Evolutionary conservation across 345 rosid genomes (phyloP).

Genomic region (Rhodomyrtus tomentosa): DNA sequence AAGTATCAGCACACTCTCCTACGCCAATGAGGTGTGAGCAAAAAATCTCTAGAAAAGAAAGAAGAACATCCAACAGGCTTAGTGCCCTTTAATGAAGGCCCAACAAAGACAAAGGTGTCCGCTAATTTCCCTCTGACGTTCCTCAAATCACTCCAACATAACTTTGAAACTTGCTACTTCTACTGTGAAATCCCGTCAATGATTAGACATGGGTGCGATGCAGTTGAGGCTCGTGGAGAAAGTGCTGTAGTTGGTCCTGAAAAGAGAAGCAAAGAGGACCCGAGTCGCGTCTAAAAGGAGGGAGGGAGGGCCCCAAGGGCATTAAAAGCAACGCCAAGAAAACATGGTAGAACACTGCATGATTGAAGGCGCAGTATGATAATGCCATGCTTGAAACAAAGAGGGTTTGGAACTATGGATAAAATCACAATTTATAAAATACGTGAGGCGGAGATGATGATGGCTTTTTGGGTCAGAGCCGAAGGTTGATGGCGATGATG

Average conservation of each 20-base stretch:
- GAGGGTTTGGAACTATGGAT: neutral
- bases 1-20: neutral
- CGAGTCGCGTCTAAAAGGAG: neutral
- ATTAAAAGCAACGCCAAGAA: neutral
- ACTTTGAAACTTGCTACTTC: neutral
- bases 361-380: neutral
- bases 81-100: neutral
- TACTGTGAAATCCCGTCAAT: neutral
- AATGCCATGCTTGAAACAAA: neutral
- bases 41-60: neutral
- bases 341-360: neutral
- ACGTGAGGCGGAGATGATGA: neutral
- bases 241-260: neutral
- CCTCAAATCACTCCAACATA: neutral
- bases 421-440: neutral
- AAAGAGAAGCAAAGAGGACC: slow-evolving; percentile 1
- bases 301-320: neutral
- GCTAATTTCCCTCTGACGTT: neutral
- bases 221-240: neutral
- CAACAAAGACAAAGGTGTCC: neutral
- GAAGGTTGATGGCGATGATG: neutral
- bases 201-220: neutral
- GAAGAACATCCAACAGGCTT: neutral
- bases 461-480: neutral
- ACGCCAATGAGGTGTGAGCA: neutral